Evolutionary conservation across 2,329 filamentous ascomycete species (phyloP).

Genomic region (Pestalotiopsis sp.): DNA sequence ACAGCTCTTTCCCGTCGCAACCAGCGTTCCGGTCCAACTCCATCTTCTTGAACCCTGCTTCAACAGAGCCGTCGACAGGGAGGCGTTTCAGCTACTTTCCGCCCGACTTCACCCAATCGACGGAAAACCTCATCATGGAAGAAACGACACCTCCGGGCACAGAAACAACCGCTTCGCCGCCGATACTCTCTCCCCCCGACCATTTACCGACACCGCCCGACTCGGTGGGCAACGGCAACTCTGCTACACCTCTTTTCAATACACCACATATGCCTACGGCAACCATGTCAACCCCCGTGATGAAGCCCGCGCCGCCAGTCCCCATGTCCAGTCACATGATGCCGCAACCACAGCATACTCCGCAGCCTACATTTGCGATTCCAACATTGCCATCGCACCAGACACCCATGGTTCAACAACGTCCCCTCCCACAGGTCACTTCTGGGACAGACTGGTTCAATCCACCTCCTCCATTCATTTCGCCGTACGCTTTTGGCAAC

Average conservation of each 20-base stretch:
- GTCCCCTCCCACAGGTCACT: slow-evolving; percentile 45
- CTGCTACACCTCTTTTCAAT: slow-evolving; percentile 26
- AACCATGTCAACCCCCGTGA: slow-evolving; percentile 24
- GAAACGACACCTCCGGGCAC: slow-evolving; percentile 32
- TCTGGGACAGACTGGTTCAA: slow-evolving; percentile 54
- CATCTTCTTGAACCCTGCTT: slow-evolving; percentile 64
- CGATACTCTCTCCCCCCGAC: slow-evolving; percentile 29
- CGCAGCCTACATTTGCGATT: slow-evolving; percentile 39
- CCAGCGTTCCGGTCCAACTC: slow-evolving; percentile 68
- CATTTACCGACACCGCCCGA: slow-evolving; percentile 31
- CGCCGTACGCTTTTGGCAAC: slow-evolving; percentile 52
- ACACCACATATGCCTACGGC: slow-evolving; percentile 28
- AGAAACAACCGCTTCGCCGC: slow-evolving; percentile 30
- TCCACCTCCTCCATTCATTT: slow-evolving; percentile 54
- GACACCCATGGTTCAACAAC: slow-evolving; percentile 31
- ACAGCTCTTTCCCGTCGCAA: slow-evolving; percentile 45
- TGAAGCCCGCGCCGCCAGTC: slow-evolving; percentile 27
- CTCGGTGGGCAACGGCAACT: slow-evolving; percentile 24
- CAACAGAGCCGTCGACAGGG: slow-evolving; percentile 51
- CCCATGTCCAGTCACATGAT: slow-evolving; percentile 21
- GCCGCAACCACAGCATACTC: slow-evolving; percentile 18
- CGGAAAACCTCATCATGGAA: slow-evolving; percentile 33
- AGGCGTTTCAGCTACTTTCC: slow-evolving; percentile 67
- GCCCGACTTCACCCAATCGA: slow-evolving; percentile 50
- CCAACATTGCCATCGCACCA: slow-evolving; percentile 40